Evolutionary conservation across 2,329 filamentous ascomycete genomes (phyloP).

Genomic region (Pyricularia grisea): DNA sequence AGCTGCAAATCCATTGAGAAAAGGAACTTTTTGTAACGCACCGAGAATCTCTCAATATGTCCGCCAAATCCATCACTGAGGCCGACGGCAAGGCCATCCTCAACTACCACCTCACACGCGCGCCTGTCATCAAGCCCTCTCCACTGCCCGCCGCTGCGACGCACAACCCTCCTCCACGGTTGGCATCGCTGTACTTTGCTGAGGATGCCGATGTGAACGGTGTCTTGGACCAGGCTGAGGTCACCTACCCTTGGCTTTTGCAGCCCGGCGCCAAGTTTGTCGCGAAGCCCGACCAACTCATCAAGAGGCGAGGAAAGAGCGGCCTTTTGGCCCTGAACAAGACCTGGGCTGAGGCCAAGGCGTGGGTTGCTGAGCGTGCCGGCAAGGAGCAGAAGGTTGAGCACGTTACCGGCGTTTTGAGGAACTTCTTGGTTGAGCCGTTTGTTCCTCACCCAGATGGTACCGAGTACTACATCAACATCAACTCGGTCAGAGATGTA

Average conservation of each 20-base stretch:
- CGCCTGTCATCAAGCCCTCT: slow-evolving; percentile 94
- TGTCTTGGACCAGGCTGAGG: slow-evolving; percentile 90
- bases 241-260: slow-evolving; percentile 94
- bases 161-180: slow-evolving; percentile 87
- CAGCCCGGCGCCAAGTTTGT: slow-evolving; percentile 81
- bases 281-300: slow-evolving; percentile 98
- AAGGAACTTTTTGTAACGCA: neutral
- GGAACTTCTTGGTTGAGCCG: slow-evolving; percentile 95
- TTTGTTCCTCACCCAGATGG: slow-evolving; percentile 93
- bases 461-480: slow-evolving; percentile 99
- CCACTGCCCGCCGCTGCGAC: slow-evolving; percentile 74
- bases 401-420: slow-evolving; percentile 76
- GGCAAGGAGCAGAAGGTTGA: slow-evolving; percentile 91
- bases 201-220: slow-evolving; percentile 75
- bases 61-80: slow-evolving; percentile 95
- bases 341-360: slow-evolving; percentile 87
- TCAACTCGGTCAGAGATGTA: slow-evolving; percentile 99
- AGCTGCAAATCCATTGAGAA: neutral
- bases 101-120: slow-evolving; percentile 99
- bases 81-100: slow-evolving; percentile 99
- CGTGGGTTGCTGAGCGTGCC: slow-evolving; percentile 87
- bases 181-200: slow-evolving; percentile 87
- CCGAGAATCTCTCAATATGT: slow-evolving; percentile 47
- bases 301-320: slow-evolving; percentile 99
- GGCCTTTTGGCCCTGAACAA: slow-evolving; percentile 95